Base-by-base conservation (phyloP, 495 filamentous ascomycete species). In the Acidomyces sp. region DNA sequence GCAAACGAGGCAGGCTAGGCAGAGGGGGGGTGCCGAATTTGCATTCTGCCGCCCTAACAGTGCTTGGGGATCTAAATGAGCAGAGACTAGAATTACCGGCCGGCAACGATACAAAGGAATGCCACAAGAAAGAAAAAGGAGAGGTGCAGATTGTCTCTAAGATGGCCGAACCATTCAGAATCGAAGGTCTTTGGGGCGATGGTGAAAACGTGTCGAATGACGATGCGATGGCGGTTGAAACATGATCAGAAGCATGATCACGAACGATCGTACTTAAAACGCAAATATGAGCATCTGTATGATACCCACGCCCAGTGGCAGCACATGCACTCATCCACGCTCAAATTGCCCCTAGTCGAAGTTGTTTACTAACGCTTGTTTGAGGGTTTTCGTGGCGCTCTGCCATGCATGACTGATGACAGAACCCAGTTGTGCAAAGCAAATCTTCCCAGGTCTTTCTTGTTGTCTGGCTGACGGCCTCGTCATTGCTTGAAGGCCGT, bases 111-210 rank as follows among this genome's bases (percentile, higher is more conserved):
- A 43, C 55, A 1, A 61, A 59, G 21, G 33, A 45, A 39, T 18
- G 55, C 53, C 56, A 52, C 23, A 55, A 56, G 16, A 41, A 43
- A 20, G 52, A 17, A 19, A 49, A 45, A 12, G 51, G 29, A 11
- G 57, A 51, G 42, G 46, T 42, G 47, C 41, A 80, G 61, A 80
- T 97, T 49, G 90, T 96, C 13, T 81, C 76, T 15, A 77, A 90
- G 59, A 95, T 90, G 92, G 84, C 87, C 3, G 73, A 79, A 58
- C 92, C 96, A 63, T 96, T 97, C 61, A 86, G 87, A 66, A 69
- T 97, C 24, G 90, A 95, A 53, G 90, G 86, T 0, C 57, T 97
- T n/a, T 93, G 82, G 80, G 83, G 80, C 1, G 74, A 82, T 58
- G 70, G 65, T 13, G 13, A 28, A 13, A 28, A 28, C 5, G 34